A percentile compares a stretch with the other conserved stretches of the same genome.
Conservation (phyloP, 768 basidiomycete genomes). For the Podaxis sp. region DNA sequence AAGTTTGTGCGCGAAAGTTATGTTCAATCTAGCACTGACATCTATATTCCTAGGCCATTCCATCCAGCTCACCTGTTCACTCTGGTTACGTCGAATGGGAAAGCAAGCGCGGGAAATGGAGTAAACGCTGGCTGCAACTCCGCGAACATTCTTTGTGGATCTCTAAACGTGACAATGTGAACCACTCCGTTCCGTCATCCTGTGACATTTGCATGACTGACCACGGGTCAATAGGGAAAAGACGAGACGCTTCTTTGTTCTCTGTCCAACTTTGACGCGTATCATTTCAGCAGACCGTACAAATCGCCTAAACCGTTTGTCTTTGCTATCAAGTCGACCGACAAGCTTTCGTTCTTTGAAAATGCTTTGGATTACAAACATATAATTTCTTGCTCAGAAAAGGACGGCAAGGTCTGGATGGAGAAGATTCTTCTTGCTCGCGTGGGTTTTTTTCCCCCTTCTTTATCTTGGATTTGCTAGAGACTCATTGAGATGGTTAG, state of each 20-base stretch:
- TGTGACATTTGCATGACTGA: slow-evolving; percentile 11
- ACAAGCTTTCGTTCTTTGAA: slow-evolving; percentile 85
- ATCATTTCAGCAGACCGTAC: slow-evolving; percentile 71
- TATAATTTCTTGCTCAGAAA: slow-evolving; percentile 74
- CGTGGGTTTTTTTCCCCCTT: slow-evolving; percentile 43
- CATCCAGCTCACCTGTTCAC: slow-evolving; percentile 44
- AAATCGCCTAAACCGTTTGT: slow-evolving; percentile 84
- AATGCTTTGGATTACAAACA: slow-evolving; percentile 87
- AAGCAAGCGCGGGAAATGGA: slow-evolving; percentile 93
- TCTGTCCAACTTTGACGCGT: slow-evolving; percentile 87
- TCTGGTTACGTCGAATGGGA: slow-evolving; percentile 84
- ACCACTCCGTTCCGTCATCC: slow-evolving; percentile 22
- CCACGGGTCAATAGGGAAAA: slow-evolving; percentile 57
- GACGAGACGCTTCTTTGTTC: slow-evolving; percentile 83
- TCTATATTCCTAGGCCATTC: slow-evolving; percentile 32
- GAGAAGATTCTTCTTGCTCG: slow-evolving; percentile 80
- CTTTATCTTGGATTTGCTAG: slow-evolving; percentile 15
- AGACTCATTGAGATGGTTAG: slow-evolving; percentile 33
- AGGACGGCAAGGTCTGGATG: slow-evolving; percentile 76
- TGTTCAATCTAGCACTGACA: slow-evolving; percentile 14
- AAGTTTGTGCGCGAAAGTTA: slow-evolving; percentile 24
- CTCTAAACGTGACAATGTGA: slow-evolving; percentile 86
- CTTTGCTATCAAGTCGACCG: slow-evolving; percentile 88
- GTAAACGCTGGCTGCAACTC: slow-evolving; percentile 85
- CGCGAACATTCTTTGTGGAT: slow-evolving; percentile 85